These are phyloP conservation scores for Neobulgaria alba DNA, from an alignment of 2,329 filamentous ascomycete species.

Conservation along the genomic window DNA sequence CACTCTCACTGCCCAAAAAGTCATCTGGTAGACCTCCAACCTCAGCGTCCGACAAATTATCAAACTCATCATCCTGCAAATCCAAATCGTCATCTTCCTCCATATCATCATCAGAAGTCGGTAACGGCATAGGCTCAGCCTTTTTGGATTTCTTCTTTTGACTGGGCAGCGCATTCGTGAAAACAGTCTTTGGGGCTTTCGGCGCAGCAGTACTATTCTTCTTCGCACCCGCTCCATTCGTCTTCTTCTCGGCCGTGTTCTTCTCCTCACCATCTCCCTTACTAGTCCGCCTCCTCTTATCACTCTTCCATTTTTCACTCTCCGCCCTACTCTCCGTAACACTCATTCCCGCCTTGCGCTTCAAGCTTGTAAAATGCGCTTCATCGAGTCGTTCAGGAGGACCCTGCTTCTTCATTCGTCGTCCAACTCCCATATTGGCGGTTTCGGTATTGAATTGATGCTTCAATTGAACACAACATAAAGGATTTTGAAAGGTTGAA, in stretches of 20 bases:
- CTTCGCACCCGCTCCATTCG: constrained; percentile 27
- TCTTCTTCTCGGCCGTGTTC: constrained; percentile 24
- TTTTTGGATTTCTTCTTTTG: constrained; percentile 30
- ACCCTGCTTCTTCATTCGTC: constrained; percentile 94
- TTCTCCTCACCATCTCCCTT: constrained; percentile 29
- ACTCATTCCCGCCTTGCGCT: constrained; percentile 73
- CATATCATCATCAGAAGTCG: constrained; percentile 33
- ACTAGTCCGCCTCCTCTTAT: constrained; percentile 57
- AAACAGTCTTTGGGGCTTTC: constrained; percentile 22
- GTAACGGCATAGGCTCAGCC: constrained; percentile 35
- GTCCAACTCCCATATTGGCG: constrained; percentile 71
- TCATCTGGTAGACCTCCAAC: constrained; percentile 43
- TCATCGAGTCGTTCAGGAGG: constrained; percentile 76
- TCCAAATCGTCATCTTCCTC: constrained; percentile 34
- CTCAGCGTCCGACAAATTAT: constrained; percentile 28
- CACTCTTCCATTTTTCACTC: constrained; percentile 33
- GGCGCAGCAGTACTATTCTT: constrained; percentile 35
- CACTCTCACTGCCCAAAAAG: constrained; percentile 44
- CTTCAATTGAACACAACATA: background rate
- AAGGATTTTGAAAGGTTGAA: too few relatives aligned
- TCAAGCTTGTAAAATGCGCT: constrained; percentile 65
- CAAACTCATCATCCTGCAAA: constrained; percentile 37
- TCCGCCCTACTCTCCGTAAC: constrained; percentile 48
- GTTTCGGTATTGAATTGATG: constrained; percentile 1
- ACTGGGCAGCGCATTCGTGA: constrained; percentile 29